phyloP scores from a whole-genome alignment of 1,139 yeast genomes.

The Candida frijolesensis region DNA sequence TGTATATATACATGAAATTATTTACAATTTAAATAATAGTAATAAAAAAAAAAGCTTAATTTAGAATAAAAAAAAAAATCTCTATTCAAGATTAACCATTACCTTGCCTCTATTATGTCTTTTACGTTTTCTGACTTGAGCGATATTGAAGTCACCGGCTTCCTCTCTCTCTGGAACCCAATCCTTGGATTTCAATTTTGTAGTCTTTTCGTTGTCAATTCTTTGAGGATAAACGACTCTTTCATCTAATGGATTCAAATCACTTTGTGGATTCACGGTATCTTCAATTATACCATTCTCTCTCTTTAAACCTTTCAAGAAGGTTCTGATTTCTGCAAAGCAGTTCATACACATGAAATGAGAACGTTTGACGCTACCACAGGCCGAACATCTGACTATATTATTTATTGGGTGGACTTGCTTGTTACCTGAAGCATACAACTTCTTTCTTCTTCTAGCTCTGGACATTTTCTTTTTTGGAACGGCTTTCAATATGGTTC shows the following conservation, averaged over 20 bases:
- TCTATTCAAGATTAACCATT: slow-evolving; percentile 13
- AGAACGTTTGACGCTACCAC: slow-evolving; percentile 89
- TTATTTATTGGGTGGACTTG: slow-evolving; percentile 76
- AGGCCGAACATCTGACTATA: slow-evolving; percentile 89
- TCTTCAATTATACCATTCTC: slow-evolving; percentile 28
- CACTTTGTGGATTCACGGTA: slow-evolving; percentile 37
- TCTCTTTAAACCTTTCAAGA: slow-evolving; percentile 62
- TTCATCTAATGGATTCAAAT: slow-evolving; percentile 63
- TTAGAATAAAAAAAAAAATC: background rate
- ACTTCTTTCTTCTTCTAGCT: slow-evolving; percentile 78
- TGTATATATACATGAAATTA: slow-evolving; percentile 6
- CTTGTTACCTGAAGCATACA: slow-evolving; percentile 81
- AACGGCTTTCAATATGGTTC: slow-evolving; percentile 73
- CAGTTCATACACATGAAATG: slow-evolving; percentile 94
- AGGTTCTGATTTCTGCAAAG: slow-evolving; percentile 73
- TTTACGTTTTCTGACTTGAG: slow-evolving; percentile 7
- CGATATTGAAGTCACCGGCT: slow-evolving; percentile 29
- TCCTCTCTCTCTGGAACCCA: slow-evolving; percentile 61
- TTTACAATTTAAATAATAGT: background rate
- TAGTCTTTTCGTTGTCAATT: slow-evolving; percentile 46
- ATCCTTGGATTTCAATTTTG: slow-evolving; percentile 51
- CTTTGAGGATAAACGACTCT: slow-evolving; percentile 78
- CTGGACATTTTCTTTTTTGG: slow-evolving; percentile 94
- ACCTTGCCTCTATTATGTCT: slow-evolving; percentile 24
- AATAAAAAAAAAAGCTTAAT: background rate